Base-by-base conservation (phyloP, 2,329 filamentous ascomycete genomes). In the Fusarium miscanthi region DNA sequence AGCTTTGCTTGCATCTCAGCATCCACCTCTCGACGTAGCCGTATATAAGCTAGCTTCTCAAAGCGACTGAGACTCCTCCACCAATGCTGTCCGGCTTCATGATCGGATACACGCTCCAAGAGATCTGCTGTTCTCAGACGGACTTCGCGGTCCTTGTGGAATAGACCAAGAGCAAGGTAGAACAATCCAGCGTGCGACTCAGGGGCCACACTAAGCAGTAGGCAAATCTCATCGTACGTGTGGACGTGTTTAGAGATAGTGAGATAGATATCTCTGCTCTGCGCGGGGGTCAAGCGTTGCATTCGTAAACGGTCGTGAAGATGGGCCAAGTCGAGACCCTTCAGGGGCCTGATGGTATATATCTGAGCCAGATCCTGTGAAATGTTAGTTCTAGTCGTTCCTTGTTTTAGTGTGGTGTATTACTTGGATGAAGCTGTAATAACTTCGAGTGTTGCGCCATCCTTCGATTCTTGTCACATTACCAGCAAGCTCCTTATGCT, bases 381-480 rank as follows among this genome's bases (percentile, higher is more conserved):
- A 12, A 25, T n/a, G 53, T 78, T 59, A 80, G 71, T 40, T 35
- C 25, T 14, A 13, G n/a, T 40, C 35, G 6, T 7, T 9, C 6
- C 8, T 27, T 31, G 7, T 25, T 33, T 40, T 23, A 13, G 21
- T 4, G 21, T 12, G 30, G 9, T 21, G 14, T 53, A 85, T 76
- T 82, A 91, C 93, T 85, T 97, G 94, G 72, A 98, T 95, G 79
- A 94, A 98, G 74, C 93, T 94, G 83, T 97, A 97, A 80, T 99
- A 99, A 78, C 94, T 97, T 68, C 96, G 88, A 2, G 96, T 98
- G 72, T 94, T 97, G 74, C 96, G 91, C 96, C 96, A 99, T 63
- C 95, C 96, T 84, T 99, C 96, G 69, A 99, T 97, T 63, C 96
- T 89, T 63, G 93, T 94, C 51, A 96, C 94, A 69, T 97, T 97